Evolutionary conservation across 331 rosid genomes (phyloP).

Genomic region (Cydonia oblonga): DNA sequence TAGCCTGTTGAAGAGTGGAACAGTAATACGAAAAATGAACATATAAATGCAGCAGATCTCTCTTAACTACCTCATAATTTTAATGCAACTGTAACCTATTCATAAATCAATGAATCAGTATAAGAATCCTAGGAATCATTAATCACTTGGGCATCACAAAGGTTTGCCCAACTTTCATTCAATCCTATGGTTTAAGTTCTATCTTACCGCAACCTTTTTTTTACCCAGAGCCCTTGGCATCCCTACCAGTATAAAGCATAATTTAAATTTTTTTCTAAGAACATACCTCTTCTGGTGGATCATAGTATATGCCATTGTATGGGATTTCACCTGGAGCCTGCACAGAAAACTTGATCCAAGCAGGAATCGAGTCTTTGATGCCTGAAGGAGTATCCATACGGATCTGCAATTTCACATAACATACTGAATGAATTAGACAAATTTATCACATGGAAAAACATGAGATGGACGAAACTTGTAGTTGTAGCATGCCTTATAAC

Average conservation of each 20-base stretch:
- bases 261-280: neutral
- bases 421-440: neutral
- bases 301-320: slow-evolving; percentile 78
- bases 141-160: neutral
- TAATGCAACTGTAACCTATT: neutral
- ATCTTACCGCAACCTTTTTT: neutral
- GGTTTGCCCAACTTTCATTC: neutral
- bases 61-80: neutral
- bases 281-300: slow-evolving; percentile 91
- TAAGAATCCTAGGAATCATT: neutral
- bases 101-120: neutral
- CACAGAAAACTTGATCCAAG: slow-evolving; percentile 88
- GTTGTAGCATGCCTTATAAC: neutral
- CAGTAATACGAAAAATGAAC: neutral
- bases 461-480: neutral
- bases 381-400: slow-evolving; percentile 93
- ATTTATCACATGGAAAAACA: neutral
- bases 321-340: slow-evolving; percentile 94
- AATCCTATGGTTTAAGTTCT: neutral
- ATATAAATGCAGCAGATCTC: neutral
- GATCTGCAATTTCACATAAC: slow-evolving; percentile 35
- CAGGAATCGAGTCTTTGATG: slow-evolving; percentile 84
- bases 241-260: neutral
- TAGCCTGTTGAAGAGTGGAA: neutral
- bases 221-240: neutral